These are phyloP conservation scores for Oryza longistaminata DNA, from an alignment of 176 grass and related monocot genomes.

Conservation along the genomic window DNA sequence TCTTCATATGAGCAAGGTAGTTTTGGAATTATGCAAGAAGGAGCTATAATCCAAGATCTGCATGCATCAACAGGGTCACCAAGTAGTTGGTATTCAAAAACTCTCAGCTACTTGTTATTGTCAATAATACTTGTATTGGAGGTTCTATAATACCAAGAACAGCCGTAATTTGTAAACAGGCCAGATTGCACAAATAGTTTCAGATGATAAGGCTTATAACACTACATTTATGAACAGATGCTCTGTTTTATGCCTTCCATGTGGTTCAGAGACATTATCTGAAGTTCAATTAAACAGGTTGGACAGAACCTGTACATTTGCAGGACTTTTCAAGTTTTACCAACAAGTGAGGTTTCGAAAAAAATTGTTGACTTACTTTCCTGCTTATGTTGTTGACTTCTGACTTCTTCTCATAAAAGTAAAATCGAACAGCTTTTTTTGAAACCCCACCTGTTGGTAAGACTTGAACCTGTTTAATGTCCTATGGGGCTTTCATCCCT, in stretches of 20 bases:
- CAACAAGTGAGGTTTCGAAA: background rate
- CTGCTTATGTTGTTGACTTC: too few relatives aligned
- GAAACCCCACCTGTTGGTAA: too few relatives aligned
- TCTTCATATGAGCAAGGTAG: constrained; percentile 38
- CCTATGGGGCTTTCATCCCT: too few relatives aligned
- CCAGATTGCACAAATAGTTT: constrained; percentile 6
- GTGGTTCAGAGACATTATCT: background rate
- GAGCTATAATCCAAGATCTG: constrained; percentile 26
- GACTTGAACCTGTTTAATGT: too few relatives aligned
- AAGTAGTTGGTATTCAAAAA: constrained; percentile 18
- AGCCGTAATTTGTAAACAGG: constrained; percentile 12
- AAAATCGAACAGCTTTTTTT: too few relatives aligned
- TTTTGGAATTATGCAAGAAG: constrained; percentile 38
- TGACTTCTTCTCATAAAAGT: too few relatives aligned
- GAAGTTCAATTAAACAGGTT: background rate
- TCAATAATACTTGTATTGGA: constrained; percentile 11
- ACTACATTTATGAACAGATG: constrained; percentile 3
- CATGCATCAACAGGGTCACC: constrained; percentile 28
- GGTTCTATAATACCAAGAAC: background rate
- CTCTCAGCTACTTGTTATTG: background rate
- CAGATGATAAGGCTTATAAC: background rate
- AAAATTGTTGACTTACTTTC: too few relatives aligned
- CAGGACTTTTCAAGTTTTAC: background rate
- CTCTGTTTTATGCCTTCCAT: background rate
- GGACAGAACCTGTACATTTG: background rate